These are phyloP conservation scores for Candida anutae DNA, from an alignment of 1,139 yeast genomes.

Conservation along the genomic window DNA sequence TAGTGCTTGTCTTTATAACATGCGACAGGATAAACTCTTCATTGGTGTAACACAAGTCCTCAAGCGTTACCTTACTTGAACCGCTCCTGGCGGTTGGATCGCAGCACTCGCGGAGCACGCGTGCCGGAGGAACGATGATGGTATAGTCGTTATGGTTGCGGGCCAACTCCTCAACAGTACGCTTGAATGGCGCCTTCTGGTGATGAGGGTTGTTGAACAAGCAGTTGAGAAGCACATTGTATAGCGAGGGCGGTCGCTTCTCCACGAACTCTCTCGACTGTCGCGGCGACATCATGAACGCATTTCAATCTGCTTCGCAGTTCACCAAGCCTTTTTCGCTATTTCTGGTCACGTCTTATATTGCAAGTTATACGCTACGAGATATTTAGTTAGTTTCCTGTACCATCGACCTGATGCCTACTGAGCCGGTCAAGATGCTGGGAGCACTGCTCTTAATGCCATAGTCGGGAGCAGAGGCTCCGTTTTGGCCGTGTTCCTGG, in stretches of 20 bases:
- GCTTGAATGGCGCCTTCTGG: constrained; percentile 41
- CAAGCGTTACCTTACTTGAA: constrained; percentile 27
- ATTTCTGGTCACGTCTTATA: not conserved
- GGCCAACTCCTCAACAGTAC: constrained; percentile 34
- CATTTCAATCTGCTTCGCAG: too few species aligned
- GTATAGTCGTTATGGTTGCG: constrained; percentile 41
- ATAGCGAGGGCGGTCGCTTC: constrained; percentile 32
- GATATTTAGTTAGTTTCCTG: constrained; percentile 30
- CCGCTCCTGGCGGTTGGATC: constrained; percentile 39
- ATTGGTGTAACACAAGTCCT: constrained; percentile 48
- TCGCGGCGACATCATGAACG: constrained; percentile 1
- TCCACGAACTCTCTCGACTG: too few species aligned
- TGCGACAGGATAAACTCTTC: constrained; percentile 71
- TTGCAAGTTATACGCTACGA: not conserved
- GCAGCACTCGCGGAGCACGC: constrained; percentile 38
- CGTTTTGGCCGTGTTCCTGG: constrained; percentile 2
- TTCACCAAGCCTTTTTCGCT: not conserved
- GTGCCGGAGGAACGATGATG: constrained; percentile 55
- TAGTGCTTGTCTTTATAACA: constrained; percentile 37
- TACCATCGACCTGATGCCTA: constrained; percentile 23
- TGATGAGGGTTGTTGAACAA: constrained; percentile 62
- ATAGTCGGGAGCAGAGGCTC: constrained; percentile 11
- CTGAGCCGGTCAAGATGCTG: constrained; percentile 28
- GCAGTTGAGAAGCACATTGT: constrained; percentile 61
- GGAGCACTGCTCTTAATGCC: constrained; percentile 16